Base-by-base conservation (phyloP, 2,329 filamentous ascomycete species). In the Thielaviopsis ethacetica region DNA sequence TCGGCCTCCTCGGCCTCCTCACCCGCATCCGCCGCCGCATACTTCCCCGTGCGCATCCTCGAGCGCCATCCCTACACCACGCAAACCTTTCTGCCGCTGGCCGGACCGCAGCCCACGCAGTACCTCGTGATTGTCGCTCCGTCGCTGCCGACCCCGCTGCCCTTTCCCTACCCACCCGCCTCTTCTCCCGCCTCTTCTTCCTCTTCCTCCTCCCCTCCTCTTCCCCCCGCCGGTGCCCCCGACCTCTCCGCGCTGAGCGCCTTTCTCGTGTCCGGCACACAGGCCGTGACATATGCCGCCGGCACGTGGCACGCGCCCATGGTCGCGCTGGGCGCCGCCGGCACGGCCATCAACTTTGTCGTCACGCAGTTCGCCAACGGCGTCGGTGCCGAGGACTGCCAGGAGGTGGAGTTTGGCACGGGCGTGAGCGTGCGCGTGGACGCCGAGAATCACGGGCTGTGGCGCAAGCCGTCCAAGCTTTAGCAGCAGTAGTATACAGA, bases 301-400 rank as follows among this genome's bases (percentile, higher is more conserved):
- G 93, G 89, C 5, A 96, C 90, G 58, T 98, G 91, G 81, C 93
- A 98, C 74, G 90, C 91, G 62, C 93, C 93, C 0, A 97, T 98
- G 91, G 86, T 90, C 15, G 90, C 88, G 17, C 71, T 97, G 54
- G 91, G 91, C 0, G 63, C 68, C 2, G 59, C 66, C 1, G 75
- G 72, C 1, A 72, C 73, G 26, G 76, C 83, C 21, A 75, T 96
- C 54, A 88, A 93, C 68, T 97, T 96, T 70, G 80, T 95, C 5
- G 91, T 97, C 1, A 80, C 87, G 64, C 91, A 97, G 73, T 93
- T 87, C 73, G 83, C 84, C 38, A 97, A 94, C 70, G 90, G 87
- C 1, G 84, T 93, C 13, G 80, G 73, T 0, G 72, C 78, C 1
- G 91, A 97, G 72, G 93, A 98, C 71, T 95, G 89, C 66, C 89